These are phyloP conservation scores for Uronychia setigera DNA, from an alignment of 73 alveolate species.

Conservation along the genomic window DNA sequence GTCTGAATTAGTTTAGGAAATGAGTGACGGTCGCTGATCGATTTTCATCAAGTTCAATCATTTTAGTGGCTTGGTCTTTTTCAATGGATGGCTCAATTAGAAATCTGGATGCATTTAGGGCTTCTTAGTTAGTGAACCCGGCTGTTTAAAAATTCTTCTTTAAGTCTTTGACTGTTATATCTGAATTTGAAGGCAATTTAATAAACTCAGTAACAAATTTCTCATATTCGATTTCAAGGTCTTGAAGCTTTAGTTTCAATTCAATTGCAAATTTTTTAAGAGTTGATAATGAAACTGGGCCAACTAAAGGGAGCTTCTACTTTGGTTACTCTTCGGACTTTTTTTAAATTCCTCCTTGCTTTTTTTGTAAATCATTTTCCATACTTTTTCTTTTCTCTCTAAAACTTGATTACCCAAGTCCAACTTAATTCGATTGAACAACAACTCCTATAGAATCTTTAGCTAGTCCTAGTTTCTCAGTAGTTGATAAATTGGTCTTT, in stretches of 20 bases:
- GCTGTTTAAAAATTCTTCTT: neutral
- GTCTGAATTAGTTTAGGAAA: neutral
- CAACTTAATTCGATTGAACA: too few species aligned
- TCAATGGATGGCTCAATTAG: slow-evolving; percentile 45
- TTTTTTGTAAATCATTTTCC: neutral
- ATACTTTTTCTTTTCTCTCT: neutral
- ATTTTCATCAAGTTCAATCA: slow-evolving; percentile 8
- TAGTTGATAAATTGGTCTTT: too few species aligned
- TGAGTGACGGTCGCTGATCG: neutral
- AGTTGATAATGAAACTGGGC: neutral
- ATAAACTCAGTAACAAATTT: neutral
- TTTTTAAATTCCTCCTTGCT: neutral
- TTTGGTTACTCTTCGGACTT: neutral
- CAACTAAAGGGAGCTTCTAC: neutral
- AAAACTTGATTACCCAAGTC: neutral
- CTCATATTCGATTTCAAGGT: neutral
- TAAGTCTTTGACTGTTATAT: neutral
- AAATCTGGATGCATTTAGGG: neutral
- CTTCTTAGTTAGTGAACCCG: neutral
- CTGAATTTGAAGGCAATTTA: neutral
- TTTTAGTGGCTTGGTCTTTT: neutral
- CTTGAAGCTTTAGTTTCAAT: neutral
- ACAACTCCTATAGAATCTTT: too few species aligned
- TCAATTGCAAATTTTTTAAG: neutral
- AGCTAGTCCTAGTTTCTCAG: too few species aligned